Base-by-base conservation (phyloP, 1,139 yeast species). In the Suhomyces yuchorum region DNA sequence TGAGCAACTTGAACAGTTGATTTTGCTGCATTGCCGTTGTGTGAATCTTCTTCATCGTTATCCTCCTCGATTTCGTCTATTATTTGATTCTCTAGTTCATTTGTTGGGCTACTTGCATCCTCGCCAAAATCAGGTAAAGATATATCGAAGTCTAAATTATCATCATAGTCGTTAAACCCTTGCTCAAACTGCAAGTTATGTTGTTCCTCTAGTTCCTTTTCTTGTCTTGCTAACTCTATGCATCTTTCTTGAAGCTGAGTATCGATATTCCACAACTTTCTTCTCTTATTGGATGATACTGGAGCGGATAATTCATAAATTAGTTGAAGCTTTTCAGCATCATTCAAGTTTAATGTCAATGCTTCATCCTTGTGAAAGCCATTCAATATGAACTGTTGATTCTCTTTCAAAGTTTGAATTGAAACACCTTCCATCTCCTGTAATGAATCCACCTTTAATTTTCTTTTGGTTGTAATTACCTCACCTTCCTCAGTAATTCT, bases 1-100 rank as follows among this genome's bases (percentile, higher is more conserved):
- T 65, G 65, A 0, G 90, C 89, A 38, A 87, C 75, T 54, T 81
- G 78, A 5, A 73, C 67, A 0, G 91, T 82, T 3, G 83, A 69
- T 55, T 74, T 71, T 1, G 83, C 60, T 1, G 57, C 53, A 45
- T 59, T 58, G 5, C 58, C 64, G 8, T 49, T 50, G 8, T 49
- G 39, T 15, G 37, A 54, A 15, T 48, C 57, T 8, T 54, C 54
- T 12, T 54, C 59, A 30, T 50, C 56, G 4, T 37, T 51, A 12
- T 40, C 43, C 2, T 43, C 53, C 17, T 40, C 44, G 24, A 35
- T 19, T 17, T 50, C 48, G 19, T 47, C 50, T 17, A 46, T 34
- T 20, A 34, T 35, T 37, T 37, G 47, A 26, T 46, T 22, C 1
- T 17, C 43, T 20, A 46, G 35, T n/a, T 47, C 38, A 3, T 48